Base-by-base conservation (phyloP, 345 rosid species). In the Ricinus communis region DNA sequence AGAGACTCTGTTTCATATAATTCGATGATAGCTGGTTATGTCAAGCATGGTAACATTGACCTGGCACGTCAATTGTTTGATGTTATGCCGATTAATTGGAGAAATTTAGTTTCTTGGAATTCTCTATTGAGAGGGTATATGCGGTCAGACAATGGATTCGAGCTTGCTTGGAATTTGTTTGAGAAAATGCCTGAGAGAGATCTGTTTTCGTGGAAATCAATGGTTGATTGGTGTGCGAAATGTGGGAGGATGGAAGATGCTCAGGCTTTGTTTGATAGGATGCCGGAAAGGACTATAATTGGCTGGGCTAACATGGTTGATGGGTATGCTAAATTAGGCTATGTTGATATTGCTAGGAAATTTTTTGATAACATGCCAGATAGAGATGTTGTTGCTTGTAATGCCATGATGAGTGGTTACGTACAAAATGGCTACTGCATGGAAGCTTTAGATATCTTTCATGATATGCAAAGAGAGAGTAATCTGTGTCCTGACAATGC, bases 81-180 rank as follows among this genome's bases (percentile, higher is more conserved):
- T 52, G 76, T 31, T 36, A 85, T 88, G 93, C 81, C 89, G 0
- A 15, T 21, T 0, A 74, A 71, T 66, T 71, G 60, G 77, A 85
- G 66, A 72, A 88, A 84, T 72, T 53, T 85, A 69, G 81, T 85
- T 25, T 61, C 91, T 24, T 91, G 91, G 97, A 88, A 88, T 76
- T 84, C 82, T n/a, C 75, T 91, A 80, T 71, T 91, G 16, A 71
- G 83, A 8, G 97, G 91, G 3, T 80, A 74, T 41, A 80, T 77
- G 25, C 83, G 77, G 36, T 63, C 19, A 16, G 72, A 63, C 56
- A 79, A 79, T 15, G 85, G 88, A 8, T 67, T 87, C 52, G 25
- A 65, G 36, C 2, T 70, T 40, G 90, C 92, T 18, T 68, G 75
- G 74, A 66, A 82, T 21, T 40, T 88, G 75, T 88, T 91, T 31